Percentiles rank a stretch among this genome's conserved stretches.
Evolutionary conservation across 2,329 filamentous ascomycete genomes (phyloP).

Genomic region (Nothophaeocryptopus gaeumannii): DNA sequence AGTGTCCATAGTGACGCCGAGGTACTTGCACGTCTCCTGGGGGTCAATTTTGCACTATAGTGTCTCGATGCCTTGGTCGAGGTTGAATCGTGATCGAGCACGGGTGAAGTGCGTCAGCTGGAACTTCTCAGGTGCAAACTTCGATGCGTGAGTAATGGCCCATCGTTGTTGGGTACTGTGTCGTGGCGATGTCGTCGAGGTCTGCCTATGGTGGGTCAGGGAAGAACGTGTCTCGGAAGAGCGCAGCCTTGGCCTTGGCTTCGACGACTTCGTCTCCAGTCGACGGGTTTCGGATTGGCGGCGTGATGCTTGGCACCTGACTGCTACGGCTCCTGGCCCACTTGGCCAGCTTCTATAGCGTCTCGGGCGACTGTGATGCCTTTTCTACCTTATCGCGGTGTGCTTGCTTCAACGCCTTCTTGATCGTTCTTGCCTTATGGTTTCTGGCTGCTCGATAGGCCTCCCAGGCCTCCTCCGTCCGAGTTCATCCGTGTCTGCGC

Average conservation of each 20-base stretch:
- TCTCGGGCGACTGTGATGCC: neutral
- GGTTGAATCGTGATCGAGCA: neutral
- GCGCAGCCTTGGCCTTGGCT: neutral
- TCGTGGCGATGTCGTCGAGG: neutral
- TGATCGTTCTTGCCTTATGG: neutral
- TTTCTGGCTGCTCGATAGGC: conserved; percentile 3
- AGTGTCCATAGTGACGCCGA: conserved; percentile 2
- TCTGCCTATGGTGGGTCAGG: neutral
- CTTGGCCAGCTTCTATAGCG: conserved; percentile 1
- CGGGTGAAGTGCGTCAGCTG: neutral
- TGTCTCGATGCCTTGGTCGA: neutral
- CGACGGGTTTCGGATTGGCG: neutral
- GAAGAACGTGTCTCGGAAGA: conserved; percentile 1
- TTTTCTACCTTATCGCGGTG: conserved; percentile 1
- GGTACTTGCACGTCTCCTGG: neutral
- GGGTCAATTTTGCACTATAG: neutral
- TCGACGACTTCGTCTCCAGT: neutral
- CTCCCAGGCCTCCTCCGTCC: conserved; percentile 1
- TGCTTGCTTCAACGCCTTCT: conserved; percentile 1
- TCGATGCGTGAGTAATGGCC: conserved; percentile 3
- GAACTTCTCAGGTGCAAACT: conserved; percentile 2
- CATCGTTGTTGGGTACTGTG: too few species aligned
- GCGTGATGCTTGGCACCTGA: neutral
- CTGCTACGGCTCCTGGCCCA: neutral
- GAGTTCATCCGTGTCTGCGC: neutral